Conservation (phyloP, 768 basidiomycete species). For the Rhodotorula sphaerocarpa region DNA sequence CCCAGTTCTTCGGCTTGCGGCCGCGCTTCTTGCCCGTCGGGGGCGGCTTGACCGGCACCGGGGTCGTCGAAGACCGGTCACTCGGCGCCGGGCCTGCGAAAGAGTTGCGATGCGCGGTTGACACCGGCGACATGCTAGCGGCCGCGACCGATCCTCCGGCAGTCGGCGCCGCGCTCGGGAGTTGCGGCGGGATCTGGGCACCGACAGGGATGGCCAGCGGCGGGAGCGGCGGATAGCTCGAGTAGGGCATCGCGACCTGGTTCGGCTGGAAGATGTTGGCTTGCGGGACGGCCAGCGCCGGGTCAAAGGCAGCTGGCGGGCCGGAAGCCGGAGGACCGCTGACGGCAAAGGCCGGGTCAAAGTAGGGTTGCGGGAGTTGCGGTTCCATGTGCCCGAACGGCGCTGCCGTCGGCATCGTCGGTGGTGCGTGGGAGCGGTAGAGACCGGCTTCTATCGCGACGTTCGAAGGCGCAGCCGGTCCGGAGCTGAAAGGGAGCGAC, state of each 20-base stretch:
- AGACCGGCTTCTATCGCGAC: too few species aligned
- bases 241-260: too few species aligned
- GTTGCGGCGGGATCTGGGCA: not conserved
- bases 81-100: not conserved
- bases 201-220: not conserved
- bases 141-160: not conserved
- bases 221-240: conserved; percentile 2
- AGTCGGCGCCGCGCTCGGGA: too few species aligned
- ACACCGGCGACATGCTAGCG: not conserved
- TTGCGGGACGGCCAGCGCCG: too few species aligned
- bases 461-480: not conserved
- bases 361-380: not conserved
- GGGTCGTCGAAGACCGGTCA: not conserved
- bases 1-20: conserved; percentile 31
- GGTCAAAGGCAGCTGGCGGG: too few species aligned
- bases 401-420: not conserved
- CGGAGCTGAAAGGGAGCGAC: not conserved
- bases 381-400: too few species aligned
- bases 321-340: too few species aligned
- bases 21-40: conserved; percentile 28
- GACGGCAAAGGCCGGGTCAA: not conserved
- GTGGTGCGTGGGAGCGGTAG: too few species aligned
- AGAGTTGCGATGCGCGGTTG: not conserved
- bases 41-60: not conserved
- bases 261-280: too few species aligned